These are phyloP conservation scores for Parietichytrium sp. DNA, from an alignment of 108 stramenopile species.

Conservation along the genomic window DNA sequence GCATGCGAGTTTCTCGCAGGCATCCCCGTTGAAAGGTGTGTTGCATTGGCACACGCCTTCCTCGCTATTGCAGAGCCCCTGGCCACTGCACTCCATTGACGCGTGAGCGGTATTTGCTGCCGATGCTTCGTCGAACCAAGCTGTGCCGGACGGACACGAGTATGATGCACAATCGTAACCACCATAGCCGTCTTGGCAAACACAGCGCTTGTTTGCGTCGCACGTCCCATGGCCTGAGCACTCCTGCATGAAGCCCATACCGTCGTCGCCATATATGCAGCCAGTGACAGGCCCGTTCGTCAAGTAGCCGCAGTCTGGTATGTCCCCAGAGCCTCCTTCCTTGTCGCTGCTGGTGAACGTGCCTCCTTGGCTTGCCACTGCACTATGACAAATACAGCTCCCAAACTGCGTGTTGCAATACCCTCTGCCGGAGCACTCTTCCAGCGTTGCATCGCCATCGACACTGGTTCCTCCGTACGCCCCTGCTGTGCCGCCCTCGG, in stretches of 20 bases:
- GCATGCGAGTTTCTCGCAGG: conserved; percentile 60
- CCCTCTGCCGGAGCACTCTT: conserved; percentile 40
- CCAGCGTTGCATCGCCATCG: neutral
- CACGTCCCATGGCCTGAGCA: conserved; percentile 58
- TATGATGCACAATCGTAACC: neutral
- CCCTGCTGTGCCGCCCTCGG: neutral
- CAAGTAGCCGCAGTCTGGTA: conserved; percentile 60
- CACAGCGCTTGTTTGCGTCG: conserved; percentile 52
- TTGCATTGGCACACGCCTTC: conserved; percentile 56
- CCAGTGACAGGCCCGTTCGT: conserved; percentile 48
- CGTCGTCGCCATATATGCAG: conserved; percentile 38
- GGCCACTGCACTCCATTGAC: conserved; percentile 55
- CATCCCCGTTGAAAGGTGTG: conserved; percentile 49
- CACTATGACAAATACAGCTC: conserved; percentile 37
- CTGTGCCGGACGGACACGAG: conserved; percentile 30
- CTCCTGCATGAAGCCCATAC: neutral
- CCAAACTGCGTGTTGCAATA: conserved; percentile 37
- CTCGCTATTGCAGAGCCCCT: conserved; percentile 59
- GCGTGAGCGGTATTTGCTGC: conserved; percentile 51
- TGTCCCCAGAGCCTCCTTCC: conserved; percentile 51
- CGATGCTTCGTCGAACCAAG: conserved; percentile 59
- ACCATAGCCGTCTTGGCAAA: conserved; percentile 41
- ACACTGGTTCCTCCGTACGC: neutral
- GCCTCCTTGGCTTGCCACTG: conserved; percentile 51
- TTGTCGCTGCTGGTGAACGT: conserved; percentile 51